Evolutionary conservation across 371 early-diverging fungal genomes (phyloP).

Genomic region (Paramicrosporidium saccamoebae): DNA sequence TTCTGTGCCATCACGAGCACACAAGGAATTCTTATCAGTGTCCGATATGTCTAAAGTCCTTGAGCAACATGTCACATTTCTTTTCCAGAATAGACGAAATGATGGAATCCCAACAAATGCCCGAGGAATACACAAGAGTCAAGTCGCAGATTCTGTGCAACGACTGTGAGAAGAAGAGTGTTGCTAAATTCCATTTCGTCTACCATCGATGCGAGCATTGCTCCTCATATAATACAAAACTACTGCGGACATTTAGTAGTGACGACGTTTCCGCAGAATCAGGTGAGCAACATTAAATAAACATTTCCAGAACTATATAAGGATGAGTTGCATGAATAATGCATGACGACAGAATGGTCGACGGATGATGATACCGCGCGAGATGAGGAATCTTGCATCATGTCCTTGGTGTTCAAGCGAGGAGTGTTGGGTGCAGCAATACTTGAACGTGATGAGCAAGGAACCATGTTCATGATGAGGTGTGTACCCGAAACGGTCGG

Average conservation of each 20-base stretch:
- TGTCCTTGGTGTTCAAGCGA: too few relatives aligned
- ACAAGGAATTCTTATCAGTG: constrained; percentile 69
- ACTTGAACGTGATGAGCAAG: too few relatives aligned
- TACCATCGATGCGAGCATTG: constrained; percentile 77
- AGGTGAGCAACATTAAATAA: too few relatives aligned
- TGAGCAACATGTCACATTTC: constrained; percentile 47
- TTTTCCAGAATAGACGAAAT: constrained; percentile 49
- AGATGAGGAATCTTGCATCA: too few relatives aligned
- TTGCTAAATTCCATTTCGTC: constrained; percentile 57
- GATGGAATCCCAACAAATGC: constrained; percentile 52
- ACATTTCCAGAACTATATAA: too few relatives aligned
- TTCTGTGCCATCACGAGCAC: constrained; percentile 39
- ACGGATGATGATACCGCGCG: too few relatives aligned
- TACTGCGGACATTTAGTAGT: constrained; percentile 16
- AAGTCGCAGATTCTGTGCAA: constrained; percentile 53
- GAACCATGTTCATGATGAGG: too few relatives aligned
- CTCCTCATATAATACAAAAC: constrained; percentile 63
- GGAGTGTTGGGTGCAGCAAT: too few relatives aligned
- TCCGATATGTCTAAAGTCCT: constrained; percentile 74
- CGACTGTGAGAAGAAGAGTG: constrained; percentile 58
- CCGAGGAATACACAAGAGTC: constrained; percentile 39
- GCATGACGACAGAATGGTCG: too few relatives aligned
- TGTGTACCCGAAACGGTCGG: too few relatives aligned
- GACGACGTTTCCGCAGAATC: too few relatives aligned
- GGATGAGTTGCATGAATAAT: too few relatives aligned